phyloP scores from a whole-genome alignment of 2,329 filamentous ascomycete species.

The Phoma sp. region DNA sequence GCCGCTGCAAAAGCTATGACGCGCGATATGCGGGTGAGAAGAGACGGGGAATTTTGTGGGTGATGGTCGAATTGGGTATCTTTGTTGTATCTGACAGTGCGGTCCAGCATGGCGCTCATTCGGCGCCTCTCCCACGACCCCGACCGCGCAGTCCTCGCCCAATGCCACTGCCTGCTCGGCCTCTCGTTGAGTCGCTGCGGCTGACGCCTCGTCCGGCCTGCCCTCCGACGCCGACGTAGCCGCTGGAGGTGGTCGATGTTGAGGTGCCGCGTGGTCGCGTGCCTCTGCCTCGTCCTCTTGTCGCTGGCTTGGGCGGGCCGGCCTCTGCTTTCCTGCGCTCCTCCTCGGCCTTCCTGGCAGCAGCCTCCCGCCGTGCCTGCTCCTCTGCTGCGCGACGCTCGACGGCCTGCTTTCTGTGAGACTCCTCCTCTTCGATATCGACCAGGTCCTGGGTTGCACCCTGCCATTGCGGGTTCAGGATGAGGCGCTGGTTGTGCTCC shows the following conservation, averaged over 20 bases:
- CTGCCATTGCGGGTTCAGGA: slow-evolving; percentile 88
- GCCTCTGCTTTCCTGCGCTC: slow-evolving; percentile 67
- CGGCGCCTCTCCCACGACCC: slow-evolving; percentile 32
- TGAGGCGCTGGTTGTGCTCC: slow-evolving; percentile 93
- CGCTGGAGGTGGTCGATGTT: slow-evolving; percentile 41
- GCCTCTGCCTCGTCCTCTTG: slow-evolving; percentile 47
- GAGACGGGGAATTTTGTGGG: neutral
- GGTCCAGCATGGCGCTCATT: slow-evolving; percentile 11
- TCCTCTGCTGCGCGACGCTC: slow-evolving; percentile 81
- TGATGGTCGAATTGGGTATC: slow-evolving; percentile 18
- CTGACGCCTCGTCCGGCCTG: slow-evolving; percentile 58
- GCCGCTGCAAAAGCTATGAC: neutral
- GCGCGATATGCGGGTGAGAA: neutral
- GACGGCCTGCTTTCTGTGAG: slow-evolving; percentile 75
- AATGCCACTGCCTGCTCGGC: slow-evolving; percentile 52
- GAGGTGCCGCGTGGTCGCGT: slow-evolving; percentile 41
- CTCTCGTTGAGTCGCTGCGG: slow-evolving; percentile 54
- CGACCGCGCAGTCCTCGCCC: slow-evolving; percentile 51
- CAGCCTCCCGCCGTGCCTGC: slow-evolving; percentile 77
- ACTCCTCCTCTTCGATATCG: slow-evolving; percentile 84
- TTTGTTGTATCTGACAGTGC: slow-evolving; percentile 15
- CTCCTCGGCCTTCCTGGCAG: slow-evolving; percentile 61
- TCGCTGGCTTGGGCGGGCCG: slow-evolving; percentile 58
- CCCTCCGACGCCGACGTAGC: slow-evolving; percentile 54
- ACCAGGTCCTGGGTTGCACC: slow-evolving; percentile 84